phyloP scores from a whole-genome alignment of 805 yeast species.

The Clavispora phyllophila region DNA sequence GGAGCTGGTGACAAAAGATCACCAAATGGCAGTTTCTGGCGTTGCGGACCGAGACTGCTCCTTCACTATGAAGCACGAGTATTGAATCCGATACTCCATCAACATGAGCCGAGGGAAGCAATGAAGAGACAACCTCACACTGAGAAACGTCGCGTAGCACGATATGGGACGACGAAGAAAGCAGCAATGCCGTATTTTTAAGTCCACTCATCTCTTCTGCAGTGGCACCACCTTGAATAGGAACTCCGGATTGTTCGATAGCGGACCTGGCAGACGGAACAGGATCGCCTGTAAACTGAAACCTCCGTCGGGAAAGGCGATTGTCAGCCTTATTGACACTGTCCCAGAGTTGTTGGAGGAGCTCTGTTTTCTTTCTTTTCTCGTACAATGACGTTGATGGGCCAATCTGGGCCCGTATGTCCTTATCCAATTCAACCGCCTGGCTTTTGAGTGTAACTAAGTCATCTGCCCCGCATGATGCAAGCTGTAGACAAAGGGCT shows the following conservation, averaged over 20 bases:
- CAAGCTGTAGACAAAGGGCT: neutral
- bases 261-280: constrained; percentile 5
- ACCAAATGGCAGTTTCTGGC: constrained; percentile 8
- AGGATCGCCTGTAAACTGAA: constrained; percentile 29
- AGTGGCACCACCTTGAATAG: neutral
- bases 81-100: constrained; percentile 12
- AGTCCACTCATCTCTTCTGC: neutral
- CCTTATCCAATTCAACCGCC: constrained; percentile 8
- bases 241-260: neutral
- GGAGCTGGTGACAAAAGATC: constrained; percentile 14
- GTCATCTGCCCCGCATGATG: neutral
- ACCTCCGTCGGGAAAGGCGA: constrained; percentile 12
- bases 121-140: neutral
- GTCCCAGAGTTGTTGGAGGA: constrained; percentile 17
- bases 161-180: neutral
- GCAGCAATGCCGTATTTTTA: neutral
- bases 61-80: constrained; percentile 18
- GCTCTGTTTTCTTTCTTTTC: constrained; percentile 17
- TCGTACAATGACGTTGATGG: constrained; percentile 13
- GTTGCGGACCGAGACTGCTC: constrained; percentile 26
- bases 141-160: neutral
- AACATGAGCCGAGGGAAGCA: constrained; percentile 19
- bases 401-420: constrained; percentile 3
- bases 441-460: constrained; percentile 2
- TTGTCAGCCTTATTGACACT: constrained; percentile 17